Conservation (phyloP, 2,329 filamentous ascomycete genomes). For the Diaporthe destruens region DNA sequence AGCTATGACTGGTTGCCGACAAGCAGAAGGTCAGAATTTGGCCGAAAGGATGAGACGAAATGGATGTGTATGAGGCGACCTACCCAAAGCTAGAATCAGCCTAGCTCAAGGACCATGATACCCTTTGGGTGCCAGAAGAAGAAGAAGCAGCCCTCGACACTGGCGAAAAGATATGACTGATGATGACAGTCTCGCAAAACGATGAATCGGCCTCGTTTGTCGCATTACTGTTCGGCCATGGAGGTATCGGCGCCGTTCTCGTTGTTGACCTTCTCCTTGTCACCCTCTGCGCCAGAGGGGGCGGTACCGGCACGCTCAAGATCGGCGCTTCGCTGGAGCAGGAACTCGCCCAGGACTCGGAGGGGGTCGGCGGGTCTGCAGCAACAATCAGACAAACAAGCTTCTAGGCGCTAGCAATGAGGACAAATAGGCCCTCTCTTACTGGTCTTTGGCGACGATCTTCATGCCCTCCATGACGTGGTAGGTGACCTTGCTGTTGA, state of each 20-base stretch:
- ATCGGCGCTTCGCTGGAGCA: slow-evolving; percentile 76
- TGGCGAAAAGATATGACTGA: too few species aligned
- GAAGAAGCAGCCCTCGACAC: background rate
- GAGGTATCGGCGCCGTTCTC: slow-evolving; percentile 5
- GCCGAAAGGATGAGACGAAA: background rate
- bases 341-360: slow-evolving; percentile 76
- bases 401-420: background rate
- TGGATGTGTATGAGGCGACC: background rate
- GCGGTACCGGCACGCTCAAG: slow-evolving; percentile 58
- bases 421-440: slow-evolving; percentile 48
- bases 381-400: background rate
- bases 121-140: background rate
- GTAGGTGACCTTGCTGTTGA: slow-evolving; percentile 78
- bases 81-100: background rate
- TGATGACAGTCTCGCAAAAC: background rate
- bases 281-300: slow-evolving; percentile 16
- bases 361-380: slow-evolving; percentile 75
- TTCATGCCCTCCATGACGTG: slow-evolving; percentile 82
- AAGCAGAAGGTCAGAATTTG: background rate
- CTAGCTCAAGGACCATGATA: background rate
- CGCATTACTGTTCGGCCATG: slow-evolving; percentile 10
- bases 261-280: slow-evolving; percentile 27
- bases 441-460: slow-evolving; percentile 77
- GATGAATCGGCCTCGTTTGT: background rate
- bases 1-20: background rate